phyloP scores from a whole-genome alignment of 1,284 basidiomycete species.

The Heliocybe sulcata region DNA sequence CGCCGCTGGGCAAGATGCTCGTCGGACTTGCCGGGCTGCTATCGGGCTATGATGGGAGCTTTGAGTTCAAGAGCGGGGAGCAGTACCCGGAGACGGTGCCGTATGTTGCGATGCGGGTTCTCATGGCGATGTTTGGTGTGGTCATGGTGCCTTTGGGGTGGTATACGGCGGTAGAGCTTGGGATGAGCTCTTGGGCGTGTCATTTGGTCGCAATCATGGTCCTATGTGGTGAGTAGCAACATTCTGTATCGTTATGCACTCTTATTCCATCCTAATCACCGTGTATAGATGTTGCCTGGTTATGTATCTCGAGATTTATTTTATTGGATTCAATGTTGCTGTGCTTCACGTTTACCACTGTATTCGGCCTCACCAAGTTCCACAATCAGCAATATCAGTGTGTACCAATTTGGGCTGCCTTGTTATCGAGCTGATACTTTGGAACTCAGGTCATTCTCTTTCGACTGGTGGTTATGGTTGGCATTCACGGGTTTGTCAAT shows the following conservation, averaged over 20 bases:
- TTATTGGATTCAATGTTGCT: constrained; percentile 96
- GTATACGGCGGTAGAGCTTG: constrained; percentile 94
- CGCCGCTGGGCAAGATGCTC: constrained; percentile 97
- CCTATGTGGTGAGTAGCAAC: constrained; percentile 60
- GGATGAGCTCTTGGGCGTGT: constrained; percentile 85
- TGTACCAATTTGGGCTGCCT: constrained; percentile 19
- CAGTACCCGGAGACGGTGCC: constrained; percentile 83
- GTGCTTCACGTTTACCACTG: constrained; percentile 96
- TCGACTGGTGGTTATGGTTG: constrained; percentile 98
- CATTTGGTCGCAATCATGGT: constrained; percentile 96
- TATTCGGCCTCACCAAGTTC: constrained; percentile 94
- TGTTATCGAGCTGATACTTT: constrained; percentile 6
- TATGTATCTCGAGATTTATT: constrained; percentile 95
- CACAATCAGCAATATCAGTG: constrained; percentile 93
- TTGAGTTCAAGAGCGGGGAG: constrained; percentile 93
- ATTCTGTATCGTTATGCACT: neutral
- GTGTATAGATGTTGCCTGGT: constrained; percentile 85
- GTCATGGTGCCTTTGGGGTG: constrained; percentile 94
- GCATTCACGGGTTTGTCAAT: constrained; percentile 87
- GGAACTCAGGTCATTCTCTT: constrained; percentile 69
- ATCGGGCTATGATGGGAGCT: constrained; percentile 87
- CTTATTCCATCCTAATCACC: constrained; percentile 2
- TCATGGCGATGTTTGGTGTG: constrained; percentile 92
- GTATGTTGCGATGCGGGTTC: constrained; percentile 91
- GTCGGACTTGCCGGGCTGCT: constrained; percentile 90